These are phyloP conservation scores for Flueggea neowawraea DNA, from an alignment of 441 rosid genomes.

Conservation along the genomic window DNA sequence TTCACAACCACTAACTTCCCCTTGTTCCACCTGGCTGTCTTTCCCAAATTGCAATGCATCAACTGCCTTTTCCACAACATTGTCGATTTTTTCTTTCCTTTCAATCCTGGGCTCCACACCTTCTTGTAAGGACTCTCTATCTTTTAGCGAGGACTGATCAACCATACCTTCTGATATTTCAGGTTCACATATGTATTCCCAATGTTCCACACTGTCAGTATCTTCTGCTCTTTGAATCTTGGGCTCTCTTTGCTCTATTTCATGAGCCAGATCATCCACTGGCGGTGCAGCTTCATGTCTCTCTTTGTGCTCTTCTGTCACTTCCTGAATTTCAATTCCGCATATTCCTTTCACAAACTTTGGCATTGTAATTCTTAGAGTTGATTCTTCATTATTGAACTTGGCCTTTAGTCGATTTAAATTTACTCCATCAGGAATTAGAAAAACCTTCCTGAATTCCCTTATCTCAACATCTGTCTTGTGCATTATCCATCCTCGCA, in stretches of 20 bases:
- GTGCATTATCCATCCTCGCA: constrained; percentile 56
- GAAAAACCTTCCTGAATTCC: constrained; percentile 47
- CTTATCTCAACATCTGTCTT: constrained; percentile 44
- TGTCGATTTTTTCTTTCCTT: constrained; percentile 9
- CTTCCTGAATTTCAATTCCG: constrained; percentile 54
- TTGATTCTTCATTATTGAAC: constrained; percentile 48
- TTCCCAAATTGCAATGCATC: neutral
- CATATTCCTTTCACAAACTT: constrained; percentile 49
- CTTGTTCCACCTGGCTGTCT: too few species aligned
- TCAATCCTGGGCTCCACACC: neutral
- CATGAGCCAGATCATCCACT: constrained; percentile 4
- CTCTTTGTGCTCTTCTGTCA: constrained; percentile 18
- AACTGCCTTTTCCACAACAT: constrained; percentile 8
- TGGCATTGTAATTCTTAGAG: constrained; percentile 59
- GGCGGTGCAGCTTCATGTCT: constrained; percentile 8
- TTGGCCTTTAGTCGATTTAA: constrained; percentile 65
- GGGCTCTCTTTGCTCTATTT: constrained; percentile 7
- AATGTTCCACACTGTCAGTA: too few species aligned
- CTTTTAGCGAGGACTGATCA: neutral
- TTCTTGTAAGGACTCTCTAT: neutral
- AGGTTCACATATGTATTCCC: too few species aligned
- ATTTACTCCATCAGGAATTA: constrained; percentile 52
- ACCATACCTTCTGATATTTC: too few species aligned
- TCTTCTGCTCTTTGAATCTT: constrained; percentile 7
- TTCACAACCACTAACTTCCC: too few species aligned